Percentiles rank a stretch among this genome's conserved stretches.
phyloP scores from a whole-genome alignment of 345 rosid genomes.

The Lepidium sativum region DNA sequence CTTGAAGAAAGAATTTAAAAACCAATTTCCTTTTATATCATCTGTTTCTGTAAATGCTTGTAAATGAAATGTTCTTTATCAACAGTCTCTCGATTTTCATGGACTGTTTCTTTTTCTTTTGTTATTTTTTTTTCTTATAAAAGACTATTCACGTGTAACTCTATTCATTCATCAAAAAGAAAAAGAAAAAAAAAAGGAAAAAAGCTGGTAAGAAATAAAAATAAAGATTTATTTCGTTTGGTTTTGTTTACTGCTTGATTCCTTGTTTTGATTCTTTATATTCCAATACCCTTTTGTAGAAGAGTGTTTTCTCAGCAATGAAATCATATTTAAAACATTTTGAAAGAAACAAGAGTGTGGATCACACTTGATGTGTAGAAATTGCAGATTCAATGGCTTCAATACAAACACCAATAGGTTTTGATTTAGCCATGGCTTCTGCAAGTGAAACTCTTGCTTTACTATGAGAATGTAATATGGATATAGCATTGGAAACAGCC shows the following conservation, averaged over 20 bases:
- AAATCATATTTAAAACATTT: no score
- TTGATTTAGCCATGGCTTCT: conserved; percentile 33
- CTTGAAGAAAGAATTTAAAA: background rate
- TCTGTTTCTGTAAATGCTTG: conserved; percentile 58
- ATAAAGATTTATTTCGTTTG: conserved; percentile 2
- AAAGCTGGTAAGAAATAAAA: background rate
- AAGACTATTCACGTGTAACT: conserved; percentile 39
- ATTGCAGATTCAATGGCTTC: conserved; percentile 35
- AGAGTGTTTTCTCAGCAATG: no score
- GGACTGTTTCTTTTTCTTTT: conserved; percentile 32
- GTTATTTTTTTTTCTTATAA: conserved; percentile 21
- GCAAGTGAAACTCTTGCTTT: conserved; percentile 31
- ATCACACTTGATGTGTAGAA: background rate
- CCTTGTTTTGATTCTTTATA: conserved; percentile 22
- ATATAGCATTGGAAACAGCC: conserved; percentile 37
- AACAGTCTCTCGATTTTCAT: conserved; percentile 42
- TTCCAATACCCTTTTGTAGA: background rate
- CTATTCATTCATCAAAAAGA: conserved; percentile 48
- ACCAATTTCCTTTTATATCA: conserved; percentile 27
- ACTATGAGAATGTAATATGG: conserved; percentile 18
- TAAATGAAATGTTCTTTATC: conserved; percentile 46
- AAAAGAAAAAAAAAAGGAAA: background rate
- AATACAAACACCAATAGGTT: conserved; percentile 31
- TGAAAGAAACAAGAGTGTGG: background rate
- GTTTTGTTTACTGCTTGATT: background rate